phyloP scores from a whole-genome alignment of 495 filamentous ascomycete species.

The Aspergillus incahuasiensis region DNA sequence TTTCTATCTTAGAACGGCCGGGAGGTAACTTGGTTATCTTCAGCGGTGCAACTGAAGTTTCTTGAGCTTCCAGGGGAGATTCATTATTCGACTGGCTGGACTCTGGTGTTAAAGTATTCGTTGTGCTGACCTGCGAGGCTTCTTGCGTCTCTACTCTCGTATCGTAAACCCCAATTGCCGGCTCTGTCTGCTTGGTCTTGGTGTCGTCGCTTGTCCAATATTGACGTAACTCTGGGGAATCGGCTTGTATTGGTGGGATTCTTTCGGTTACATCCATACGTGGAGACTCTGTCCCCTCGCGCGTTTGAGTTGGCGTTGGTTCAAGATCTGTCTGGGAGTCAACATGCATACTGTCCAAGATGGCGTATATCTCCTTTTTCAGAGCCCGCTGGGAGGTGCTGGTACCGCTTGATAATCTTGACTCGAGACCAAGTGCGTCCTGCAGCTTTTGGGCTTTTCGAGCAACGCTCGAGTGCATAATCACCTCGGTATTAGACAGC shows the following conservation, averaged over 20 bases:
- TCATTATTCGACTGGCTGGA: neutral
- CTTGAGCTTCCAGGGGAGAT: neutral
- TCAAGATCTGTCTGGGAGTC: neutral
- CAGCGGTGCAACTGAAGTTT: neutral
- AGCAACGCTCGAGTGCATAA: neutral
- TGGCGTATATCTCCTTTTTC: constrained; percentile 10
- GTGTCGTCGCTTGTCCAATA: neutral
- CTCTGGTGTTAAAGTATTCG: neutral
- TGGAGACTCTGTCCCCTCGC: neutral
- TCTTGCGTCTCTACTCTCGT: neutral
- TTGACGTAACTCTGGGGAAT: neutral
- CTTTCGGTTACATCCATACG: neutral
- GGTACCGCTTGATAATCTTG: neutral
- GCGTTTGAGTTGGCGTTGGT: neutral
- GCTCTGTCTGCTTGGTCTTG: neutral
- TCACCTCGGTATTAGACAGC: neutral
- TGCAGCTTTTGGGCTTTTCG: neutral
- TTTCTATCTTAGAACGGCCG: constrained; percentile 6
- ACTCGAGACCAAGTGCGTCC: neutral
- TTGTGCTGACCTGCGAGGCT: neutral
- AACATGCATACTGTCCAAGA: constrained; percentile 3
- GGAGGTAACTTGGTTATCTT: constrained; percentile 14
- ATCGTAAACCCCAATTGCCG: neutral
- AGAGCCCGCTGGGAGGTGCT: neutral
- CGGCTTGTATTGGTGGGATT: neutral